Conservation (phyloP, 345 rosid genomes). For the Moricandia moricandioides region DNA sequence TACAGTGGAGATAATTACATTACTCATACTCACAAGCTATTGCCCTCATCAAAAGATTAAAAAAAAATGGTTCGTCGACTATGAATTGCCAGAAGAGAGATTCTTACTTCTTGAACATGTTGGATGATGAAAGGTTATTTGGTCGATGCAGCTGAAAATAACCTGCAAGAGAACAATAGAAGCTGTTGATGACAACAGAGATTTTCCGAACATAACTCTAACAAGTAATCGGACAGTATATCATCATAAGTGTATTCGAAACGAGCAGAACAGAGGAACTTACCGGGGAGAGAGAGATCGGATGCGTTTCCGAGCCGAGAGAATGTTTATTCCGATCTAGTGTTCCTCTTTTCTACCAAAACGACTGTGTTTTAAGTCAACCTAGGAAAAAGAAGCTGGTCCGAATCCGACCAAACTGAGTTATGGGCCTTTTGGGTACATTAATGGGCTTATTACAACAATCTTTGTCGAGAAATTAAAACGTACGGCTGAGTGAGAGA, state of each 20-base stretch:
- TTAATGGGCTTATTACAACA: not conserved
- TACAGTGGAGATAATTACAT: not conserved
- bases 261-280: not conserved
- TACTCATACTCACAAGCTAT: not conserved
- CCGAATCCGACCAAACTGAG: not conserved
- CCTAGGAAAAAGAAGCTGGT: constrained; percentile 17
- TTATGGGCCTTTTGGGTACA: not conserved
- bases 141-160: not conserved
- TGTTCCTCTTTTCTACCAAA: not conserved
- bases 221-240: not conserved
- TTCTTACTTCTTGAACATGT: constrained; percentile 37
- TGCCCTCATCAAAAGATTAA: not conserved
- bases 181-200: not conserved
- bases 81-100: not conserved
- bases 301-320: not conserved
- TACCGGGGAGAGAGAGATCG: not conserved
- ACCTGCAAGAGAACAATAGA: constrained; percentile 10
- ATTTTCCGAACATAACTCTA: not conserved
- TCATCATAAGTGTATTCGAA: not conserved
- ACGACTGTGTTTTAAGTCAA: constrained; percentile 17
- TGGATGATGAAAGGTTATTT: constrained; percentile 8
- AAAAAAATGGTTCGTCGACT: not conserved
- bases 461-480: not conserved
- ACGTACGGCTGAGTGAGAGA: constrained; percentile 4
- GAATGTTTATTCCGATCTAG: constrained; percentile 6